Conservation (phyloP, 164 flowering plant species). For the Vitis cinerea region DNA sequence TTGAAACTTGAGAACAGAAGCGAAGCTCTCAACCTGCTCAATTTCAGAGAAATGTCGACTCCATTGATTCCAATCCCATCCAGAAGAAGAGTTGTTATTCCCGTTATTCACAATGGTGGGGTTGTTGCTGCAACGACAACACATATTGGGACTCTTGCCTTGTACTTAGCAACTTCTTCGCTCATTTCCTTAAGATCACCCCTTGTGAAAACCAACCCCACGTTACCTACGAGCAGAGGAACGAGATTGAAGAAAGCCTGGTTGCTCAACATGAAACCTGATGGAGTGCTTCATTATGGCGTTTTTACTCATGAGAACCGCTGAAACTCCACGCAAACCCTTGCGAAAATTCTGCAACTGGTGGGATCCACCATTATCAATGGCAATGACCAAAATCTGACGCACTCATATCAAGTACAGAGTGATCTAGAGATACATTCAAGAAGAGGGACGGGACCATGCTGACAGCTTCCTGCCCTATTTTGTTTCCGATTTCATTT, state of each 20-base stretch:
- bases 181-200: conserved; percentile 80
- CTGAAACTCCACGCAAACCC: conserved; percentile 61
- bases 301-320: conserved; percentile 80
- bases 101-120: neutral
- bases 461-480: conserved; percentile 99
- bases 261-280: conserved; percentile 59
- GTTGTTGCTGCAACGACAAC: conserved; percentile 31
- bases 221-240: conserved; percentile 70
- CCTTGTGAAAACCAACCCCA: conserved; percentile 73
- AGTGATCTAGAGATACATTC: no score
- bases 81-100: conserved; percentile 23
- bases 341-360: conserved; percentile 75
- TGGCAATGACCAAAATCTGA: conserved; percentile 59
- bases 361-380: conserved; percentile 81
- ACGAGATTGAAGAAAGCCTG: conserved; percentile 45
- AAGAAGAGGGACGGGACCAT: conserved; percentile 47
- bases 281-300: conserved; percentile 66
- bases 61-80: conserved; percentile 94
- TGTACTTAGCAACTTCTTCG: conserved; percentile 73
- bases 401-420: neutral
- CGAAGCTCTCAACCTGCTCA: conserved; percentile 76
- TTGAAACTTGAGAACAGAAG: conserved; percentile 78
- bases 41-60: conserved; percentile 73
- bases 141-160: conserved; percentile 28
- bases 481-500: conserved; percentile 95